Percentiles rank a stretch among this genome's conserved stretches.
Evolutionary conservation across 371 early-diverging fungal genomes (phyloP).

Genomic region (Nematocida sp.): DNA sequence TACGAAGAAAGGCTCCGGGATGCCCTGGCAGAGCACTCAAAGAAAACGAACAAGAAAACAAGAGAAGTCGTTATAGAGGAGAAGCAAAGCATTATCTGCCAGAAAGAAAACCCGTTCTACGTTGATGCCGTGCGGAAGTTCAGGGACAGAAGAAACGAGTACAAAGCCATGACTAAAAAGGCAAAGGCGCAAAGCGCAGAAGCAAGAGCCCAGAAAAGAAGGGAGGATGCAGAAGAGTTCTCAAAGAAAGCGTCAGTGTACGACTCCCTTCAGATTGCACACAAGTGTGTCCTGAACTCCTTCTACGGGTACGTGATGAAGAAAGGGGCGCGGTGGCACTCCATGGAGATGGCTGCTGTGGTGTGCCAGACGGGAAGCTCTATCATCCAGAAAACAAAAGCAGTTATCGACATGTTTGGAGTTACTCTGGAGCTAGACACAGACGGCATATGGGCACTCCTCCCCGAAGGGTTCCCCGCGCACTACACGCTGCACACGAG

Average conservation of each 20-base stretch:
- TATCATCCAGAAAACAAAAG: constrained; percentile 89
- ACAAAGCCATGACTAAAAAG: constrained; percentile 81
- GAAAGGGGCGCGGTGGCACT: constrained; percentile 96
- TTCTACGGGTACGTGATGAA: constrained; percentile 99
- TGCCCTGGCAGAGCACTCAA: constrained; percentile 76
- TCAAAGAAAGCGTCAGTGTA: constrained; percentile 79
- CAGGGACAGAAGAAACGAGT: constrained; percentile 92
- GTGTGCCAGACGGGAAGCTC: constrained; percentile 89
- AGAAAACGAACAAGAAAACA: constrained; percentile 77
- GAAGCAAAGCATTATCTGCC: constrained; percentile 72
- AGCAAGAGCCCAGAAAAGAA: constrained; percentile 66
- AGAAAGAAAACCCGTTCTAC: constrained; percentile 96
- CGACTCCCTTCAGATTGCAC: constrained; percentile 92
- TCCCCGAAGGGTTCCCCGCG: constrained; percentile 84
- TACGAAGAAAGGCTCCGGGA: constrained; percentile 71
- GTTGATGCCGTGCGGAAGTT: constrained; percentile 91
- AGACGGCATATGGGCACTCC: constrained; percentile 97
- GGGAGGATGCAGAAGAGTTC: constrained; percentile 71
- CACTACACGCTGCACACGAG: constrained; percentile 70
- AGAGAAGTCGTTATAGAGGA: constrained; percentile 63
- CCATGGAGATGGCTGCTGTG: constrained; percentile 96
- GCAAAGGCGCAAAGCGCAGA: constrained; percentile 76
- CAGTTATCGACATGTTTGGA: constrained; percentile 83
- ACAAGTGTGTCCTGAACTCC: constrained; percentile 89
- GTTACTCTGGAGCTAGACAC: constrained; percentile 94